phyloP scores from a whole-genome alignment of 2,329 filamentous ascomycete genomes.

The Venturia carpophila region DNA sequence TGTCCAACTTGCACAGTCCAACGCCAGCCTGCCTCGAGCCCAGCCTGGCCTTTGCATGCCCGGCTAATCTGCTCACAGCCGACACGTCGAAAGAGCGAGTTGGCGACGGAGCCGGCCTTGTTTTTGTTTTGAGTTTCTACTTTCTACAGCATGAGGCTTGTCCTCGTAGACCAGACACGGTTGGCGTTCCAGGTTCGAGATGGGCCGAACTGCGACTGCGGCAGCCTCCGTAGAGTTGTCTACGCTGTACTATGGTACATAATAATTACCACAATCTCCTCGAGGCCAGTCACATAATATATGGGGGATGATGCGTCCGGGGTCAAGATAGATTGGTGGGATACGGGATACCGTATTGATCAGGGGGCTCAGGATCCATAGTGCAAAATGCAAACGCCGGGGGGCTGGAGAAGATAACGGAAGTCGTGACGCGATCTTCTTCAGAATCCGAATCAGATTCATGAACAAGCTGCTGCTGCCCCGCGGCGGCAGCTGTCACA shows the following conservation, averaged over 20 bases:
- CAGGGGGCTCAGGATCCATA: background rate
- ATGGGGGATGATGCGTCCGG: background rate
- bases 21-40: background rate
- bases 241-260: background rate
- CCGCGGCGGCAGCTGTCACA: background rate
- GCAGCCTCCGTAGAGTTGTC: background rate
- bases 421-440: background rate
- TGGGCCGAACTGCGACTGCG: background rate
- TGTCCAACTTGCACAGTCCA: too few species aligned
- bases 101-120: background rate
- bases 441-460: background rate
- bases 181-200: background rate
- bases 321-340: background rate
- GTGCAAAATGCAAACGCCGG: too few species aligned
- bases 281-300: constrained; percentile 3
- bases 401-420: background rate
- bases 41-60: background rate
- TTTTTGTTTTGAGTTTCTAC: too few species aligned
- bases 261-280: background rate
- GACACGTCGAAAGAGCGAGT: background rate
- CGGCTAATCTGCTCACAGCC: background rate
- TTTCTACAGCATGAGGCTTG: background rate
- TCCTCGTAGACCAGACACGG: background rate
- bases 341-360: background rate
- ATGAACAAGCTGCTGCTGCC: background rate